These are phyloP conservation scores for Geum urbanum DNA, from an alignment of 306 rosid genomes.

Conservation along the genomic window DNA sequence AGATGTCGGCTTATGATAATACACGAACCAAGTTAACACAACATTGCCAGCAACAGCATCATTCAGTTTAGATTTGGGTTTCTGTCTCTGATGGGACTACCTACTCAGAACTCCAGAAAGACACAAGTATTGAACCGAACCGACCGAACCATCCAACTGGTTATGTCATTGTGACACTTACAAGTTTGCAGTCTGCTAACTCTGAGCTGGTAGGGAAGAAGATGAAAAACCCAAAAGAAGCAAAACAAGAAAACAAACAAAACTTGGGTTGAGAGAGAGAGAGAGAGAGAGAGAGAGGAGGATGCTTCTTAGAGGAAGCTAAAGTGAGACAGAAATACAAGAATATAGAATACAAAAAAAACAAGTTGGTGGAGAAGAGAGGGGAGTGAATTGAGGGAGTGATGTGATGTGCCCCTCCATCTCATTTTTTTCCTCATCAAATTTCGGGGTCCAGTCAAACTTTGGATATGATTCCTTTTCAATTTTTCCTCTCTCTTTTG, in stretches of 20 bases:
- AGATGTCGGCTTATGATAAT: constrained; percentile 4
- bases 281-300: neutral
- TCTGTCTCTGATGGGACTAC: neutral
- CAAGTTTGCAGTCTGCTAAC: neutral
- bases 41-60: neutral
- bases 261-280: neutral
- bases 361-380: constrained; percentile 20
- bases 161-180: constrained; percentile 1
- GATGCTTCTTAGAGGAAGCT: constrained; percentile 18
- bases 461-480: constrained; percentile 3
- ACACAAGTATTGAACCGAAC: neutral
- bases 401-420: neutral
- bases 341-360: constrained; percentile 11
- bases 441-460: constrained; percentile 24
- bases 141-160: neutral
- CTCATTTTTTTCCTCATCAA: neutral
- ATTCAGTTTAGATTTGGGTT: neutral
- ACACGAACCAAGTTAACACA: neutral
- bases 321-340: constrained; percentile 20
- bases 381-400: constrained; percentile 6
- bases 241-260: neutral
- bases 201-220: neutral
- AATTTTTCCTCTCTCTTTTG: neutral
- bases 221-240: neutral
- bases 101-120: constrained; percentile 6